A percentile compares a stretch with the other conserved stretches of the same genome.
phyloP scores from a whole-genome alignment of 2,329 filamentous ascomycete genomes.

The Aaosphaeria pasadenensis region DNA sequence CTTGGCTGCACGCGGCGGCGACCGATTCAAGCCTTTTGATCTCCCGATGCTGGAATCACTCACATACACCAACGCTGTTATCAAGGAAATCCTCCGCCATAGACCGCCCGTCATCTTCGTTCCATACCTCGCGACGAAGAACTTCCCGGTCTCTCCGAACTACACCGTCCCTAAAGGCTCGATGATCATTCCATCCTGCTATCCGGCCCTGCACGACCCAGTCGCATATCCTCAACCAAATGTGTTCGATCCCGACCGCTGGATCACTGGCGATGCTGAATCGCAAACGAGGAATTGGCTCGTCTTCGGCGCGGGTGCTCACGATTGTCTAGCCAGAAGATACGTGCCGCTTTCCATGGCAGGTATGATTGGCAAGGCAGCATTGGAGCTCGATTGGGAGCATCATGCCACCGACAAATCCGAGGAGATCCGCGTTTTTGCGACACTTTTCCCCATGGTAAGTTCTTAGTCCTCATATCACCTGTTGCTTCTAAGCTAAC shows the following conservation, averaged over 20 bases:
- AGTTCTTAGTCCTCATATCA: conserved; percentile 28
- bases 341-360: conserved; percentile 89
- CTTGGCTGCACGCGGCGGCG: conserved; percentile 69
- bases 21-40: conserved; percentile 66
- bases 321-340: conserved; percentile 93
- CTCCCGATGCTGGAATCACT: conserved; percentile 88
- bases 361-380: conserved; percentile 85
- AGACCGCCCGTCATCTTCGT: conserved; percentile 97
- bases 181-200: conserved; percentile 92
- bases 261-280: conserved; percentile 83
- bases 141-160: conserved; percentile 81
- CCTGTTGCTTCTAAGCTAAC: no score
- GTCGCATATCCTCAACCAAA: conserved; percentile 91
- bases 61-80: conserved; percentile 85
- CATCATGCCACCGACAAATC: conserved; percentile 80
- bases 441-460: conserved; percentile 96
- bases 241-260: conserved; percentile 52
- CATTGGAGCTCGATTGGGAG: conserved; percentile 82
- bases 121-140: conserved; percentile 90
- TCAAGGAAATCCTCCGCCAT: conserved; percentile 69
- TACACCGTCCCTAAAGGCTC: conserved; percentile 95
- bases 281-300: conserved; percentile 94
- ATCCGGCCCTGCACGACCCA: conserved; percentile 85
- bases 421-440: conserved; percentile 97
- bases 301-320: conserved; percentile 91